Evolutionary conservation across 129 eudicot genomes (phyloP).

Genomic region (Ambrosia artemisiifolia): DNA sequence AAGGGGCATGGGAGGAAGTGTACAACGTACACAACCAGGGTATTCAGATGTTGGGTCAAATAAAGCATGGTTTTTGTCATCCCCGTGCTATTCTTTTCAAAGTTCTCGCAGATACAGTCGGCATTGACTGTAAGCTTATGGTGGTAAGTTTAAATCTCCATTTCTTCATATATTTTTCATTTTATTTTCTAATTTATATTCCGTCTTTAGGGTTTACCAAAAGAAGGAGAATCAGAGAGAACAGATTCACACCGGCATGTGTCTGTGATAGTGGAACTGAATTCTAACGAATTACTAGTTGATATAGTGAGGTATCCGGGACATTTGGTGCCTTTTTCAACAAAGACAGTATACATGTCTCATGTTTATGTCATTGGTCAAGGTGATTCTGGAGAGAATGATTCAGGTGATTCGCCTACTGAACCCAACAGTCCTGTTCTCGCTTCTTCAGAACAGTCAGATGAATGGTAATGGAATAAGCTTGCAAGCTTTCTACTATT

Average conservation of each 20-base stretch:
- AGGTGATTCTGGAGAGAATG: conserved; percentile 98
- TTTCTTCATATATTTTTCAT: neutral
- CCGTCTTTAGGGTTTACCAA: conserved; percentile 60
- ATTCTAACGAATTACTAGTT: conserved; percentile 70
- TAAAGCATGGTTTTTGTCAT: conserved; percentile 80
- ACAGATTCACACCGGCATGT: conserved; percentile 64
- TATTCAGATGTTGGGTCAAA: conserved; percentile 76
- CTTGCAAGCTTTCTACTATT: neutral
- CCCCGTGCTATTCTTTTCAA: conserved; percentile 79
- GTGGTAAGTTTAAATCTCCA: conserved; percentile 45
- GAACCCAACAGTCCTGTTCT: conserved; percentile 98
- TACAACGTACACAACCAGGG: conserved; percentile 65
- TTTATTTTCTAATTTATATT: conserved; percentile 3
- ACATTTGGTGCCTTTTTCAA: conserved; percentile 74
- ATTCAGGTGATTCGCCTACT: conserved; percentile 93
- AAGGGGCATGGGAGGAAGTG: conserved; percentile 58
- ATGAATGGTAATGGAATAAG: conserved; percentile 56
- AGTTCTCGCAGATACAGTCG: conserved; percentile 77
- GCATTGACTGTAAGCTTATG: conserved; percentile 64
- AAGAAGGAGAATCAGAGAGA: conserved; percentile 59
- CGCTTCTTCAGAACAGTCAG: conserved; percentile 64
- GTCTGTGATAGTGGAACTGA: conserved; percentile 52
- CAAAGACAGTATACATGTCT: conserved; percentile 71
- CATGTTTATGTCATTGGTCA: conserved; percentile 91
- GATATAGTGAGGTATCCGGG: conserved; percentile 97